Conservation (phyloP, 306 rosid species). For the Rosa chinensis region DNA sequence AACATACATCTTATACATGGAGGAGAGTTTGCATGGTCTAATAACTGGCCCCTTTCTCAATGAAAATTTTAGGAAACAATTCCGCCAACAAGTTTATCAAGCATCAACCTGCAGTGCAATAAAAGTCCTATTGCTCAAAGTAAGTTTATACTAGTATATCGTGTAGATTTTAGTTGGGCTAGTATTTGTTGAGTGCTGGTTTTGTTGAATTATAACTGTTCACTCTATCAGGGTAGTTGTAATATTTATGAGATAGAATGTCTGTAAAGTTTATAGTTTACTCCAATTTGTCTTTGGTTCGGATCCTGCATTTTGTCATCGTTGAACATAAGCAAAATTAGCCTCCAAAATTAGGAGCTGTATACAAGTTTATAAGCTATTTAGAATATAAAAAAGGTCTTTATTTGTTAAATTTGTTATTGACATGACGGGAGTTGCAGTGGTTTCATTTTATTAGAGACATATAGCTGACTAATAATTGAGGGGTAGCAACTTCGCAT, state of each 20-base stretch:
- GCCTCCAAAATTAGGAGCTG: background rate
- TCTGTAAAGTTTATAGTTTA: background rate
- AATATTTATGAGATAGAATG: background rate
- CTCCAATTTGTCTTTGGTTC: background rate
- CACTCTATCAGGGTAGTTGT: background rate
- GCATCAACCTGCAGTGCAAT: conserved; percentile 55
- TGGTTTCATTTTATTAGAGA: background rate
- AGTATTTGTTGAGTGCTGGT: background rate
- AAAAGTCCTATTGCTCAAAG: conserved; percentile 71
- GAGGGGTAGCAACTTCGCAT: background rate
- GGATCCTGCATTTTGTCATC: background rate
- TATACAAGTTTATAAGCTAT: background rate
- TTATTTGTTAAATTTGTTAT: background rate
- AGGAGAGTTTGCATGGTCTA: conserved; percentile 76
- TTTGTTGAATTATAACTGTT: background rate
- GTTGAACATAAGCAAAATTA: background rate
- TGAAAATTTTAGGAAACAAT: conserved; percentile 60
- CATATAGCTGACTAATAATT: background rate
- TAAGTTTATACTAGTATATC: conserved; percentile 44
- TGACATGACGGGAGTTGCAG: conserved; percentile 4
- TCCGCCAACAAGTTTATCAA: conserved; percentile 69
- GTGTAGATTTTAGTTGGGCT: conserved; percentile 4
- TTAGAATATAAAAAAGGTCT: background rate
- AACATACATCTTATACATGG: conserved; percentile 70
- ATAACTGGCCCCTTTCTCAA: conserved; percentile 72